Evolutionary conservation across 2,329 filamentous ascomycete species (phyloP).

Genomic region (Lasiodiplodia citricola): DNA sequence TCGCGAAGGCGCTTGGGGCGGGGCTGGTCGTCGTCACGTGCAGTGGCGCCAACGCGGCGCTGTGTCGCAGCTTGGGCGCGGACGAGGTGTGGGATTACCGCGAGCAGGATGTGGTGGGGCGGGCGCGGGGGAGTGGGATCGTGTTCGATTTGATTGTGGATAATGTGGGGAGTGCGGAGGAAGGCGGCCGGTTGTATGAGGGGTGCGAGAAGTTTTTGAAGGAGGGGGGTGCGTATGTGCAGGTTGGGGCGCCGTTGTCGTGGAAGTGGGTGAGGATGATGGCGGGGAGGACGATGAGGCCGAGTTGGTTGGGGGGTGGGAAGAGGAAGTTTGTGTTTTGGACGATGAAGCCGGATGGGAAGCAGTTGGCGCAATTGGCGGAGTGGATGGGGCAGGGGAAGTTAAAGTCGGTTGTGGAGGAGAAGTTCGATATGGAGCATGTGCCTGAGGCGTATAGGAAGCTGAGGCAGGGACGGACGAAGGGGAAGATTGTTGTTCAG

Average conservation of each 20-base stretch:
- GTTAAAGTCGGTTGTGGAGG: slow-evolving; percentile 62
- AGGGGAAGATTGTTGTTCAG: slow-evolving; percentile 63
- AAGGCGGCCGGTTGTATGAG: neutral
- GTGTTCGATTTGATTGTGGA: slow-evolving; percentile 45
- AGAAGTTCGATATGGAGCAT: slow-evolving; percentile 61
- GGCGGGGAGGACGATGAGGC: neutral
- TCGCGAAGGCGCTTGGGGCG: too few species aligned
- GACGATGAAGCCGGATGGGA: neutral
- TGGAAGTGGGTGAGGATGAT: neutral
- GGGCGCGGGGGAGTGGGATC: slow-evolving; percentile 34
- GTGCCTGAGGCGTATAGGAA: slow-evolving; percentile 63
- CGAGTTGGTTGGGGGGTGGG: neutral
- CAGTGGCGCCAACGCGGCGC: too few species aligned
- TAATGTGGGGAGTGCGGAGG: slow-evolving; percentile 39
- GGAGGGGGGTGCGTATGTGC: neutral
- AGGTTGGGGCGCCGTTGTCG: neutral
- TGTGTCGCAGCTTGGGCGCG: too few species aligned
- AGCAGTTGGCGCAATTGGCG: neutral
- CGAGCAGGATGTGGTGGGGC: too few species aligned
- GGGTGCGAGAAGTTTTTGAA: neutral
- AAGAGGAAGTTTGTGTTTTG: neutral
- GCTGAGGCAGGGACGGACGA: slow-evolving; percentile 60
- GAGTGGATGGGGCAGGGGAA: slow-evolving; percentile 40
- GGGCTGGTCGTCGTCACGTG: too few species aligned
- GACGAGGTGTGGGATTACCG: too few species aligned